Evolutionary conservation across 2,329 filamentous ascomycete genomes (phyloP).

Genomic region (Botrytis pseudocinerea): DNA sequence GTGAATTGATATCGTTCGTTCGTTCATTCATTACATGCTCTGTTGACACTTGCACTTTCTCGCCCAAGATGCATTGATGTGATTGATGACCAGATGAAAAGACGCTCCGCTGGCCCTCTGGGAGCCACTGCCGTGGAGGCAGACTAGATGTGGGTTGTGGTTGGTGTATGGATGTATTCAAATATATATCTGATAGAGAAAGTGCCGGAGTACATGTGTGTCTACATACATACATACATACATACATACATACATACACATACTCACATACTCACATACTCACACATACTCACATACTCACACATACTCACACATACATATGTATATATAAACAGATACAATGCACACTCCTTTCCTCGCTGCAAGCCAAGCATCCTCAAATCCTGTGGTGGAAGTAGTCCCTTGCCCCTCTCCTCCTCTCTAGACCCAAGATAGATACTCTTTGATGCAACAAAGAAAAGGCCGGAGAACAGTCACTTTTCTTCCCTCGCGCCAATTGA

Average conservation of each 20-base stretch:
- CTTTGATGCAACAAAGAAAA: constrained; percentile 19
- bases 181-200: background rate
- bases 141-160: background rate
- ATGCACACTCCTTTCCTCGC: constrained; percentile 1
- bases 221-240: background rate
- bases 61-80: background rate
- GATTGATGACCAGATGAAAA: background rate
- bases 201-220: no score
- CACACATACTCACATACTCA: no score
- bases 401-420: background rate
- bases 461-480: background rate
- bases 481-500: background rate
- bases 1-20: background rate
- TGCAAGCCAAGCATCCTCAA: constrained; percentile 3
- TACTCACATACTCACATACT: no score
- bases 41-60: background rate
- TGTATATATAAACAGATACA: no score
- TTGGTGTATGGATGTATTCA: background rate
- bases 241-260: background rate
- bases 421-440: background rate
- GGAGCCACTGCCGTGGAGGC: no score
- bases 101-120: background rate
- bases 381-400: background rate
- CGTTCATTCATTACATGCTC: background rate
- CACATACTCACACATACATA: background rate